Evolutionary conservation across 495 filamentous ascomycete genomes (phyloP), one percentile per base, ranked within the genome.

Genomic region (Penicillium paxilli): DNA sequence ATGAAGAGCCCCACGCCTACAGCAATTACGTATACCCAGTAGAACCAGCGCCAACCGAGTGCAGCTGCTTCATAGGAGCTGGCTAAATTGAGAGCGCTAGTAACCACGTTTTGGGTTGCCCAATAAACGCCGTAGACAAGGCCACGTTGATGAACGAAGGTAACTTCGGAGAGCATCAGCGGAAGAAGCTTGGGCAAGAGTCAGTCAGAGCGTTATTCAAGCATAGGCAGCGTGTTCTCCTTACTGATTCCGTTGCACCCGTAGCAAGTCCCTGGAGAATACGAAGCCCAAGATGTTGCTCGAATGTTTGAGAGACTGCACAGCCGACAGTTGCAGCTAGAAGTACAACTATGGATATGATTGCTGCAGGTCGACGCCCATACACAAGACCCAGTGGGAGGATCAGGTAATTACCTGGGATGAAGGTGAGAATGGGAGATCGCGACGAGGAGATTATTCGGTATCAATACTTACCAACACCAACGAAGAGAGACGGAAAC

Each of bases 31-130:
- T 63, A 71, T 0, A 73, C 61, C 70, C 70, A 71, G 54, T 73
- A 73, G 45, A 69, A 72, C 70, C 70, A 73, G 35, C 70, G 60
- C 69, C 69, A 73, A 12, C 66, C 66, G 1, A 69, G 49, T 16
- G 64, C 64, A 2, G 60, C 68, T 0, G 58, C 63, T 37, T 70
- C 64, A 47, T 71, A 72, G 2, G 68, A 70, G 17, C 50, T 58
- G 10, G 68, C 70, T 11, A 71, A 45, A 26, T 63, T 70, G 10
- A 72, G 49, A 33, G 49, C 51, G 8, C 62, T 62, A 32, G 69
- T 65, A 5, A 74, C 58, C 8, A 60, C 49, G 45, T 68, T 74
- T 45, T 74, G 70, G 1, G 65, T 60, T 30, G 67, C 55, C 68
- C 70, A 74, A 32, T 73, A 71, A 0, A 64, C 40, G 1, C 68